phyloP scores from a whole-genome alignment of 2,329 filamentous ascomycete genomes.

The Fusarium subglutinans region DNA sequence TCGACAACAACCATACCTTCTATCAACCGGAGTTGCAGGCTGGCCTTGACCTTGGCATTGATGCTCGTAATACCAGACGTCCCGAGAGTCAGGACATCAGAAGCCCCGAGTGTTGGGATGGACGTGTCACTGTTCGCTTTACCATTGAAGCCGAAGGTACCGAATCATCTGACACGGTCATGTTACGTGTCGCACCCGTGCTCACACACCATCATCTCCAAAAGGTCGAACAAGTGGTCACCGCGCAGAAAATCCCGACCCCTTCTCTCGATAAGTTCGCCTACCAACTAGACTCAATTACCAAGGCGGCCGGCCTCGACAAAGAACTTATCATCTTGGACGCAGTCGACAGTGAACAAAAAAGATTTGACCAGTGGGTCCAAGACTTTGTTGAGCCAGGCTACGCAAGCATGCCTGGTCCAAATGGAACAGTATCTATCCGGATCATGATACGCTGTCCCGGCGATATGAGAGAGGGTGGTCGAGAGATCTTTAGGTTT shows the following conservation, averaged over 20 bases:
- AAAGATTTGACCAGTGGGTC: slow-evolving; percentile 18
- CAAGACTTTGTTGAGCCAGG: slow-evolving; percentile 53
- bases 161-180: slow-evolving; percentile 36
- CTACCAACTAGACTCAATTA: neutral
- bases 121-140: slow-evolving; percentile 41
- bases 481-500: slow-evolving; percentile 43
- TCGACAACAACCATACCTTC: slow-evolving; percentile 41
- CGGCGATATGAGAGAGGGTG: slow-evolving; percentile 40
- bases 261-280: neutral
- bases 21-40: slow-evolving; percentile 35
- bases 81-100: neutral
- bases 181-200: slow-evolving; percentile 48
- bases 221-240: slow-evolving; percentile 36
- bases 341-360: too few relatives aligned
- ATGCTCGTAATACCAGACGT: slow-evolving; percentile 42
- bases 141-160: slow-evolving; percentile 31
- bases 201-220: slow-evolving; percentile 50
- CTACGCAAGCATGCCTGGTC: slow-evolving; percentile 51
- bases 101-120: slow-evolving; percentile 30
- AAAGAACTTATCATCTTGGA: too few relatives aligned
- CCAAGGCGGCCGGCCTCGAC: neutral
- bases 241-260: neutral
- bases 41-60: slow-evolving; percentile 48
- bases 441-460: slow-evolving; percentile 45
- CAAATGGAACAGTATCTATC: slow-evolving; percentile 43